Percentiles rank a stretch among this genome's conserved stretches.
phyloP scores from a whole-genome alignment of 164 flowering plant genomes.

The Malania oleifera region DNA sequence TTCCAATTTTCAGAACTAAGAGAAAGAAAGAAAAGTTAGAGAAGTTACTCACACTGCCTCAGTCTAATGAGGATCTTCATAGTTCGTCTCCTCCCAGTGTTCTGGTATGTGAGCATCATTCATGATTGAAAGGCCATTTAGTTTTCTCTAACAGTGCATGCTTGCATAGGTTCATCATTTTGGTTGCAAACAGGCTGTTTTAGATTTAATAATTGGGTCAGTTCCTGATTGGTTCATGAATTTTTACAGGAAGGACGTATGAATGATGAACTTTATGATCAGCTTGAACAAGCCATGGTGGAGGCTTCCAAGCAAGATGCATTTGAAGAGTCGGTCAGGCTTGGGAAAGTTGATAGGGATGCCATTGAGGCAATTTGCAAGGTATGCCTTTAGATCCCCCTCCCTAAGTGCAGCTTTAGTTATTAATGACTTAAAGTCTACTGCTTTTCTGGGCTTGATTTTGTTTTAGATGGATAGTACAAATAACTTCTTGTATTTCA shows the following conservation, averaged over 20 bases:
- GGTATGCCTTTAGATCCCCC: conserved; percentile 38
- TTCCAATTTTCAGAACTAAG: conserved; percentile 13
- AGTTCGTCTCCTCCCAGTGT: conserved; percentile 32
- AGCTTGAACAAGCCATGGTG: conserved; percentile 41
- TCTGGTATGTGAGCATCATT: conserved; percentile 24
- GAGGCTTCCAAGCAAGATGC: conserved; percentile 57
- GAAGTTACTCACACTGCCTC: conserved; percentile 1
- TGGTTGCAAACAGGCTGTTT: background rate
- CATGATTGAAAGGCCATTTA: too few relatives aligned
- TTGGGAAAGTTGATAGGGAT: conserved; percentile 62
- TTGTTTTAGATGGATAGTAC: background rate
- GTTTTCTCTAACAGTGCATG: background rate
- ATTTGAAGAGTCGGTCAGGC: conserved; percentile 51
- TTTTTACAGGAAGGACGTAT: conserved; percentile 36
- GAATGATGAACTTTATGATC: conserved; percentile 37
- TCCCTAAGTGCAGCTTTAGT: too few relatives aligned
- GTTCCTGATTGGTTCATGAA: conserved; percentile 5
- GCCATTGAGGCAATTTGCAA: conserved; percentile 53
- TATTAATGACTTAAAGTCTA: background rate
- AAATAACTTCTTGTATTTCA: background rate
- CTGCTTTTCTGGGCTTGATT: background rate
- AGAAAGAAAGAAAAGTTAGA: conserved; percentile 15
- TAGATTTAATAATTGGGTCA: background rate
- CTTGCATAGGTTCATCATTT: background rate
- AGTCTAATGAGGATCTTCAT: conserved; percentile 10